Base-by-base conservation (phyloP, 768 basidiomycete species). In the Lentinula edodes region DNA sequence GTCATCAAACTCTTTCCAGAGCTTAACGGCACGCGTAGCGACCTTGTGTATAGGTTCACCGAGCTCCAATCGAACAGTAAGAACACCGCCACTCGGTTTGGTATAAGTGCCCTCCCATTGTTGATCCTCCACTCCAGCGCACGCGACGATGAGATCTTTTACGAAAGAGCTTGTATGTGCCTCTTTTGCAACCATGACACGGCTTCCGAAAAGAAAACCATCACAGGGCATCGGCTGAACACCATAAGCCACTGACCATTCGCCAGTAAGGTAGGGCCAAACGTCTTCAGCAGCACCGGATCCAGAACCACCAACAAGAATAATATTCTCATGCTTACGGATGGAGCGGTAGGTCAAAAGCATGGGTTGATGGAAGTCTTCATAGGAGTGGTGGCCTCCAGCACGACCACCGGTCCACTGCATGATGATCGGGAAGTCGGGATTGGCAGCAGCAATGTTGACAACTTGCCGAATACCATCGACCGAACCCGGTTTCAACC, bases 341-440 rank as follows among this genome's bases (percentile, higher is more conserved):
- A 99, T 98, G 15, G 89, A 76, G 41, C 87, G 83, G 73, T 99
- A 99, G 0, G 95, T 98, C 42, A 88, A 77, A 54, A 98, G 79
- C 67, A 98, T 85, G 0, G 97, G 96, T 73, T 95, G 94, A 69
- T 98, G 96, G 85, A 98, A 95, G 72, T 99, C 97, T 73, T 99
- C 97, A 74, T 88, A 98, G 2, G 93, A 95, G 77, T 98, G 97
- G 68, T 99, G 97, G 54, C 97, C 97, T 64, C 97, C 97, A 18
- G 95, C 97, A 66, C 97, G 93, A 39, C 97, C 97, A 68, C 97
- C 97, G 54, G 97, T 99, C 97, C 97, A 98, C 71, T 98, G 97
- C 64, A 98, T 79, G 74, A 99, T 95, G 74, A 99, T 87, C 8
- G 97, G 96, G 82, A 93, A 98, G 76, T 93, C 88, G 36, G 96